Percentiles rank a stretch among this genome's conserved stretches.
phyloP scores from a whole-genome alignment of 2,329 filamentous ascomycete genomes.

The Penicillium freii region DNA sequence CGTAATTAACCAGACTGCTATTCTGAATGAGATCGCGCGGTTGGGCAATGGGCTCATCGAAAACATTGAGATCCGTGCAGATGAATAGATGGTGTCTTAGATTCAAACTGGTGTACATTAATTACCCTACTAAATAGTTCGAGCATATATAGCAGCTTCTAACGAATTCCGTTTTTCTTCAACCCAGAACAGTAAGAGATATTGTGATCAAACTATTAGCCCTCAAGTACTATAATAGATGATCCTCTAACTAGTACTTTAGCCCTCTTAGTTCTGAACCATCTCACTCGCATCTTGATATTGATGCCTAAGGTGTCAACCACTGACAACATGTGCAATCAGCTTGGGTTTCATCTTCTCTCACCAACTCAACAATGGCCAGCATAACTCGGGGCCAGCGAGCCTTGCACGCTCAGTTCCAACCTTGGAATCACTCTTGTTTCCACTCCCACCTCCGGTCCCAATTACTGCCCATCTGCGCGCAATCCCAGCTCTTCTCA shows the following conservation, averaged over 20 bases:
- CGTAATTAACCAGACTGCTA: constrained; percentile 40
- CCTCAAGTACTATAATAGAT: neutral
- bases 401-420: constrained; percentile 6
- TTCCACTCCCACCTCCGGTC: neutral
- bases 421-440: neutral
- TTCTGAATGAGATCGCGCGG: constrained; percentile 47
- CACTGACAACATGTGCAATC: neutral
- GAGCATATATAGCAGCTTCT: neutral
- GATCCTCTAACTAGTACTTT: neutral
- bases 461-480: neutral
- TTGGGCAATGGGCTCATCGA: constrained; percentile 64
- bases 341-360: neutral
- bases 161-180: neutral
- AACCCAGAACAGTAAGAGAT: neutral
- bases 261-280: neutral
- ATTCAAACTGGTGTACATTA: constrained; percentile 23
- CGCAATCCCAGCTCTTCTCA: constrained; percentile 15
- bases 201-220: neutral
- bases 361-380: constrained; percentile 13
- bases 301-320: constrained; percentile 9
- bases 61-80: constrained; percentile 56
- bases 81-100: constrained; percentile 14
- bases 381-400: constrained; percentile 6
- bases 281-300: neutral
- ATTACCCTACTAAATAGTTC: neutral